These are phyloP conservation scores for Exobasidium cylindrosporum DNA, from an alignment of 1,284 basidiomycete species.

Conservation along the genomic window DNA sequence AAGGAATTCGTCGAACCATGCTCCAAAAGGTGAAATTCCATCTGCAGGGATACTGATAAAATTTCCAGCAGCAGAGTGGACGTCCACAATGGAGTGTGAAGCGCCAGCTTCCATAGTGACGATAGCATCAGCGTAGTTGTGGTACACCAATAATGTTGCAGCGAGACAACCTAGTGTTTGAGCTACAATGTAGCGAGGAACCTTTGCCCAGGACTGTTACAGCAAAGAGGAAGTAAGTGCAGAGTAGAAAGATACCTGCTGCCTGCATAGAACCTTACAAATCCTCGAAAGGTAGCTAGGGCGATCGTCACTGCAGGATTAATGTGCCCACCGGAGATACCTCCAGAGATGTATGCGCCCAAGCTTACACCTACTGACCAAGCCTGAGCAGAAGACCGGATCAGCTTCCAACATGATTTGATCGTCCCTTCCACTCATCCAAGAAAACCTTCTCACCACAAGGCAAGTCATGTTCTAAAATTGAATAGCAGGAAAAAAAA, in stretches of 20 bases:
- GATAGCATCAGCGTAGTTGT: constrained; percentile 65
- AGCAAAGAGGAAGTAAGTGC: too few relatives aligned
- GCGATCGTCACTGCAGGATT: constrained; percentile 60
- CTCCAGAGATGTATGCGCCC: constrained; percentile 35
- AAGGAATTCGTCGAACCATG: constrained; percentile 38
- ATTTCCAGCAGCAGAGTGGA: constrained; percentile 10
- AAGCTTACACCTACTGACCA: constrained; percentile 46
- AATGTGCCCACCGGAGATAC: constrained; percentile 39
- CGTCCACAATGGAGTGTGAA: background rate
- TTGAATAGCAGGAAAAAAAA: background rate
- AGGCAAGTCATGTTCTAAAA: background rate
- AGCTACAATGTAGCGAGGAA: constrained; percentile 68
- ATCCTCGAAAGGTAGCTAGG: constrained; percentile 6
- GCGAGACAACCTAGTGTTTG: constrained; percentile 70
- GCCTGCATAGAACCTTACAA: too few relatives aligned
- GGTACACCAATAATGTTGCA: constrained; percentile 70
- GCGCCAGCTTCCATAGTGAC: background rate
- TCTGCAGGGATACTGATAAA: constrained; percentile 12
- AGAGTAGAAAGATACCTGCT: too few relatives aligned
- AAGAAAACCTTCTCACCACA: background rate
- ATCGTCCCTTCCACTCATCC: too few relatives aligned
- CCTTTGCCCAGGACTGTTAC: constrained; percentile 44
- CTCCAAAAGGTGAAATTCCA: constrained; percentile 64
- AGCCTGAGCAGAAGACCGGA: constrained; percentile 16
- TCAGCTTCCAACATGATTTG: too few relatives aligned